Conservation (phyloP, 805 yeast species). For the Candida qinlingensis region DNA sequence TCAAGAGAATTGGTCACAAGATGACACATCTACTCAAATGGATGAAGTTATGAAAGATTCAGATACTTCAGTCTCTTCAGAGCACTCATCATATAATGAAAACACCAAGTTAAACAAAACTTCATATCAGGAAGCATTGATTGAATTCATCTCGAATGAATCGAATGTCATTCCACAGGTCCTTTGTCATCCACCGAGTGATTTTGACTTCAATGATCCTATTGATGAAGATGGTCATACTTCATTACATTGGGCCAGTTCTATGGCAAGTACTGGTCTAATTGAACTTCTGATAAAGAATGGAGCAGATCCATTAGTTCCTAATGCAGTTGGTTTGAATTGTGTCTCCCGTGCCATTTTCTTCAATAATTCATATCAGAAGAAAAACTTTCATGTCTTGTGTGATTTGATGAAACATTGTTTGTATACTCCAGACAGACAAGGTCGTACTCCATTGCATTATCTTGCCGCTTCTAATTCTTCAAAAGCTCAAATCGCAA, state of each 20-base stretch:
- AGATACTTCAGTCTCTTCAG: conserved; percentile 37
- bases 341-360: conserved; percentile 63
- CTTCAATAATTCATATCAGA: conserved; percentile 68
- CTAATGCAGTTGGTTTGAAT: conserved; percentile 58
- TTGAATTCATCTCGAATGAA: conserved; percentile 45
- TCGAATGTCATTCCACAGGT: conserved; percentile 27
- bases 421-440: conserved; percentile 63
- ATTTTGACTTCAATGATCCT: conserved; percentile 58
- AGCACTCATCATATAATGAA: conserved; percentile 22
- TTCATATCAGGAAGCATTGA: conserved; percentile 34
- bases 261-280: conserved; percentile 63
- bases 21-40: conserved; percentile 27
- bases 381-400: conserved; percentile 52
- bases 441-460: conserved; percentile 71
- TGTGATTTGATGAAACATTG: conserved; percentile 59
- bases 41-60: conserved; percentile 31
- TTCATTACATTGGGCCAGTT: conserved; percentile 81
- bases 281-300: conserved; percentile 51
- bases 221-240: conserved; percentile 81
- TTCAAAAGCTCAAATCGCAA: conserved; percentile 43
- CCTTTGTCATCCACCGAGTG: conserved; percentile 53
- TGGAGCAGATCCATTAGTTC: conserved; percentile 54
- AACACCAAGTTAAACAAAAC: conserved; percentile 25
- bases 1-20: conserved; percentile 28
- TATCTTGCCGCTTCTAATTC: conserved; percentile 52